These are phyloP conservation scores for Beauveria caledonica DNA, from an alignment of 2,329 filamentous ascomycete genomes.

Conservation along the genomic window DNA sequence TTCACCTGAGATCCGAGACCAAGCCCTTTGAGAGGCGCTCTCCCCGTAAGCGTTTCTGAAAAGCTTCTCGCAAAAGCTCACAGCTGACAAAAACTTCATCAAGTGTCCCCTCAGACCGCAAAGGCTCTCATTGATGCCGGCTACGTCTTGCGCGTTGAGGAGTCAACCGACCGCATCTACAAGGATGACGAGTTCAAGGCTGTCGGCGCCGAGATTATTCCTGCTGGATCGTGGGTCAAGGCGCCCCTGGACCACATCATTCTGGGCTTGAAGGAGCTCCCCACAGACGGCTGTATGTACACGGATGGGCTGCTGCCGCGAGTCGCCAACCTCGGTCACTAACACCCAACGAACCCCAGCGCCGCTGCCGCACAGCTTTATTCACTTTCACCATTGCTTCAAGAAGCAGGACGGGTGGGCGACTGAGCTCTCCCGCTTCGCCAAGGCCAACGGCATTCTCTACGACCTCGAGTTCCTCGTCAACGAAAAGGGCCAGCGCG, in stretches of 20 bases:
- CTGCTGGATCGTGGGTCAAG: constrained; percentile 58
- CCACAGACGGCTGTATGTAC: constrained; percentile 54
- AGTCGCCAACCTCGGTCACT: background rate
- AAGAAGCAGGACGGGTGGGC: constrained; percentile 71
- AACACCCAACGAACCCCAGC: background rate
- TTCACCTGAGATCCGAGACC: constrained; percentile 13
- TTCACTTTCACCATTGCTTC: constrained; percentile 65
- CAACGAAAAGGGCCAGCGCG: constrained; percentile 61
- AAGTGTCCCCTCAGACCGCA: constrained; percentile 18
- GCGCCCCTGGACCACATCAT: constrained; percentile 63
- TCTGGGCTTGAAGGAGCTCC: constrained; percentile 70
- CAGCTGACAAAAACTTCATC: background rate
- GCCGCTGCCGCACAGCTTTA: constrained; percentile 57
- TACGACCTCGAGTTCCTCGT: constrained; percentile 83
- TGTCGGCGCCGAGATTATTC: constrained; percentile 56
- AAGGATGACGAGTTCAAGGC: constrained; percentile 51
- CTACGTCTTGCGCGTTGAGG: constrained; percentile 60
- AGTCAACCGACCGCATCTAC: constrained; percentile 56
- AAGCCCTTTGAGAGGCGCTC: constrained; percentile 14
- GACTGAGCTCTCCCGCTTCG: constrained; percentile 56
- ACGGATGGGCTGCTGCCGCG: background rate
- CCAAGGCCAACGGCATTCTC: constrained; percentile 53
- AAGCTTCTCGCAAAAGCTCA: background rate
- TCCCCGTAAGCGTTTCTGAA: background rate
- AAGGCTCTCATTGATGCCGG: constrained; percentile 54